Evolutionary conservation across 2,329 filamentous ascomycete genomes (phyloP).

Genomic region (Arthroderma sp.): DNA sequence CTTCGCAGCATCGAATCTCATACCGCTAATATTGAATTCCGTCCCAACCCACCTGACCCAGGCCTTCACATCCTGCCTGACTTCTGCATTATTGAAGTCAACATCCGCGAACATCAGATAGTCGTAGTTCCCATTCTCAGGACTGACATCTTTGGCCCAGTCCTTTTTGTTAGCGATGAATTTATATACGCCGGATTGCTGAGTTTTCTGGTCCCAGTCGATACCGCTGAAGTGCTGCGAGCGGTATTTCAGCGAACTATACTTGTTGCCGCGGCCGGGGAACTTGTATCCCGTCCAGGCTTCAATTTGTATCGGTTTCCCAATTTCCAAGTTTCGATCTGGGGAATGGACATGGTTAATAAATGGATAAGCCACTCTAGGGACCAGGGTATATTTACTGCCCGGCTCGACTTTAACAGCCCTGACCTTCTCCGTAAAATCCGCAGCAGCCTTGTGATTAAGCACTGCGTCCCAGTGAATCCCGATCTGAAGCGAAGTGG

Average conservation of each 20-base stretch:
- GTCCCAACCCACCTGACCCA: constrained; percentile 57
- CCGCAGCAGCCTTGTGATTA: constrained; percentile 59
- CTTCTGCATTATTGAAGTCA: constrained; percentile 52
- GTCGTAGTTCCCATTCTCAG: constrained; percentile 53
- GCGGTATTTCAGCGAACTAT: constrained; percentile 51
- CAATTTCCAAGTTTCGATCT: constrained; percentile 10
- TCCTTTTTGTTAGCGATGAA: constrained; percentile 48
- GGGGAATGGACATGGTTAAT: background rate
- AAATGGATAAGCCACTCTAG: background rate
- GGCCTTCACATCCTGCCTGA: constrained; percentile 48
- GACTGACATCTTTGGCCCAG: constrained; percentile 50
- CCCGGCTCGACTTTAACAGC: constrained; percentile 51
- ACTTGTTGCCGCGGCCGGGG: constrained; percentile 44
- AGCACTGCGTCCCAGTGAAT: constrained; percentile 59
- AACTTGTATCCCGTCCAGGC: constrained; percentile 58
- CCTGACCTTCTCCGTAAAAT: constrained; percentile 48
- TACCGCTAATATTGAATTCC: constrained; percentile 48
- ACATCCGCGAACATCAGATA: constrained; percentile 62
- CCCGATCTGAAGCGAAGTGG: constrained; percentile 41
- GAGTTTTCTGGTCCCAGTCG: constrained; percentile 47
- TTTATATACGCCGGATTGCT: constrained; percentile 51
- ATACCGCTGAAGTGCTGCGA: constrained; percentile 56
- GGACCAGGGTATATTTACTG: constrained; percentile 15
- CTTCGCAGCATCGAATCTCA: constrained; percentile 60
- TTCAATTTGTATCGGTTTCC: constrained; percentile 48